Base-by-base conservation (phyloP, 768 basidiomycete genomes). In the Trametes maxima region DNA sequence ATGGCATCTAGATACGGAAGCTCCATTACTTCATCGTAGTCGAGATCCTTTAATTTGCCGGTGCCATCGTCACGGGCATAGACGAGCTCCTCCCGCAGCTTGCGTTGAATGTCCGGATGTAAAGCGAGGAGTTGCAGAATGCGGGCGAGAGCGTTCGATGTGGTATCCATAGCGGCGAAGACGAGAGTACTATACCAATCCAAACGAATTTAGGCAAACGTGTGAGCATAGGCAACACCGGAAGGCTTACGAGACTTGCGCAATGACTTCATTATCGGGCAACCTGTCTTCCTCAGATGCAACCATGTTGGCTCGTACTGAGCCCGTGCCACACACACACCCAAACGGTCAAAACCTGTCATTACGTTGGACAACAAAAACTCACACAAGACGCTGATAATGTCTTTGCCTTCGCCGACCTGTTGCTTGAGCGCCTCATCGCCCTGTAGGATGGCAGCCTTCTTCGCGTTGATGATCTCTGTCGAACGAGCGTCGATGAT, bases 1-100 rank as follows among this genome's bases (percentile, higher is more conserved):
- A 46, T 88, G 10, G 78, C 79, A 61, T 90, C 90, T 17, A 92
- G 82, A 65, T 87, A 89, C 0, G 86, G 81, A 2, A 93, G 55
- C 1, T 55, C 47, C 47, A 64, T 57, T 2, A 66, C 40, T n/a
- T 54, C 53, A 45, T 60, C 62, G 42, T 64, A 65, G 70, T 70
- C 44, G 72, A 74, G 25, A 13, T 58, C 57, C 12, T 40, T 50
- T 5, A 58, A 19, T 70, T 75, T 63, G 10, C 75, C 75, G n/a
- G 74, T 71, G 1, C 65, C 70, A 35, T 65, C 54, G 42, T 69
- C 65, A 22, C 50, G 48, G 0, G 68, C 69, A 0, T 37, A 46
- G n/a, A 55, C 16, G 21, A 70, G 21, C 55, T 70, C 71, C 21
- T 55, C 67, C 17, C 60, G 74, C 65, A 68, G 69, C 52, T 75